Percentiles rank a stretch among this genome's conserved stretches.
Evolutionary conservation across 208 protist species (phyloP).

Genomic region (Leishmania aethiopica): DNA sequence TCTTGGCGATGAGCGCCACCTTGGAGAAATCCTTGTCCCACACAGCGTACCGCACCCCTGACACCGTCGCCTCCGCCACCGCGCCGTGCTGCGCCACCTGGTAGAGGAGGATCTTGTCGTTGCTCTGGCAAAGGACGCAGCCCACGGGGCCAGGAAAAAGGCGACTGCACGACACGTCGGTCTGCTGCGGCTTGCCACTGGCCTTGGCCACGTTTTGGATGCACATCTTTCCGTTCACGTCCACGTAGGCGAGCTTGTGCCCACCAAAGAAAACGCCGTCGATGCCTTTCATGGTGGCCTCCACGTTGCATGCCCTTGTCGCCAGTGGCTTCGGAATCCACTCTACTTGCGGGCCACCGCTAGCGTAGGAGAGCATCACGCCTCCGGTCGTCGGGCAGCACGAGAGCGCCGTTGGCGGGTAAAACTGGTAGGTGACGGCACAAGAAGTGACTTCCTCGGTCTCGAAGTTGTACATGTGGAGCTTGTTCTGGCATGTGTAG

Average conservation of each 20-base stretch:
- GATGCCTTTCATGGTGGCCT: conserved; percentile 48
- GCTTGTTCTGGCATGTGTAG: conserved; percentile 61
- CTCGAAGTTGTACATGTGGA: conserved; percentile 60
- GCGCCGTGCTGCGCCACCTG: conserved; percentile 94
- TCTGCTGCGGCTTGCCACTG: conserved; percentile 69
- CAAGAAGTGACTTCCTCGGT: conserved; percentile 23
- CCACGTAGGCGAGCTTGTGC: conserved; percentile 95
- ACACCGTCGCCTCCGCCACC: conserved; percentile 64
- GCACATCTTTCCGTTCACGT: conserved; percentile 83
- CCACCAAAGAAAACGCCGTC: conserved; percentile 94
- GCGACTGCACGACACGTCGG: conserved; percentile 60
- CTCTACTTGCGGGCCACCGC: conserved; percentile 42
- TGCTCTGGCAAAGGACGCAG: conserved; percentile 76
- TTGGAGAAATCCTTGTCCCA: conserved; percentile 93
- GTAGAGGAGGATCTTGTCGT: conserved; percentile 93
- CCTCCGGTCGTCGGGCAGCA: conserved; percentile 57
- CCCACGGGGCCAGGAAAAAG: conserved; percentile 81
- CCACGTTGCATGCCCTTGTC: conserved; percentile 16
- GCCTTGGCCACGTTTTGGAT: conserved; percentile 88
- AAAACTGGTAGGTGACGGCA: conserved; percentile 31
- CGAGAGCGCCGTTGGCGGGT: conserved; percentile 62
- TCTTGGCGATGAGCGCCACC: conserved; percentile 94
- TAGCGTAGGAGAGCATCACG: conserved; percentile 52
- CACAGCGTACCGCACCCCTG: conserved; percentile 92
- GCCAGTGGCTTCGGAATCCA: conserved; percentile 27